Base-by-base conservation (phyloP, 169 alveolate genomes). In the Plasmodium adleri region DNA sequence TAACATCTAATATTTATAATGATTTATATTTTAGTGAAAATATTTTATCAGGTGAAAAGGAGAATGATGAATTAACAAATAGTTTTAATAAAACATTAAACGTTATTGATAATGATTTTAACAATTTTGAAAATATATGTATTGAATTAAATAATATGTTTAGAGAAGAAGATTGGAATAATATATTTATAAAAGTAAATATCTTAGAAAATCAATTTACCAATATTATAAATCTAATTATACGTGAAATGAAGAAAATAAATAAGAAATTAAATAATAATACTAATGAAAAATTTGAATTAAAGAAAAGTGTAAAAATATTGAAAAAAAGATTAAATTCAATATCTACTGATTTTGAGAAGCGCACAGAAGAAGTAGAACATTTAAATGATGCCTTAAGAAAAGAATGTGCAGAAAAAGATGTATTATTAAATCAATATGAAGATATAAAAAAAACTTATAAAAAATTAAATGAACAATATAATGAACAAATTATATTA, bases 101-200 rank as follows among this genome's bases (percentile, higher is more conserved):
- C 32, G 62, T n/a, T 17, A 49, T 80, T 22, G 83, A 80, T 3
- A 62, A 72, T 0, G 85, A 80, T 22, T 80, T 80, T 58, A 22
- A 39, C 72, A 68, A 54, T 80, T 80, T 80, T 63, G 90, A 80
- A 70, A 68, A 43, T 12, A 32, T 43, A n/a, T 80, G 90, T 28
- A 45, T 54, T 43, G 90, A 80, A 54, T 39, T 80, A 56, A 10
- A 50, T 49, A 60, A 68, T n/a, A 39, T 67, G 45, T 52, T 39
- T 49, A 52, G 58, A 47, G 70, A 43, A 3, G 83, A 80, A 54
- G 90, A 80, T 7, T 68, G 80, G 90, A 32, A n/a, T 59, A 45
- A 2, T 56, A n/a, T 80, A 32, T 54, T 49, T 68, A 66, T 68
- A 26, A 80, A 80, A 32, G 17, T 80, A 45, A 68, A 28, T 32